Evolutionary conservation across 202 grass and related monocot genomes (phyloP), one percentile per base, ranked within the genome.

Genomic region (Setaria viridis): DNA sequence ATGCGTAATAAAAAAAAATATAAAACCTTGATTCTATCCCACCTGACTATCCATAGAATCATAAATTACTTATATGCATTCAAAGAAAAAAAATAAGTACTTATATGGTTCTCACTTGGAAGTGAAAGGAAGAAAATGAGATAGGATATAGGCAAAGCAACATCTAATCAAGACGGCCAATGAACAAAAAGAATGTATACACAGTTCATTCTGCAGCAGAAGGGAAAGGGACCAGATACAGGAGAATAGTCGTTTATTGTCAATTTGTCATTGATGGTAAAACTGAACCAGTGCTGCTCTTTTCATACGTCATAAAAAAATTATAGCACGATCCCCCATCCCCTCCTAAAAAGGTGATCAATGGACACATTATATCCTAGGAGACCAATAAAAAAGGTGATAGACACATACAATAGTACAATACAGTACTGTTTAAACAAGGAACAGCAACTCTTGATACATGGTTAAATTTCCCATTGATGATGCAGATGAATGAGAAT

Each of bases 221-320:
- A 68, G 63, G 19, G 11, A 82, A 82, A 82, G 46, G 65, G 34
- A 43, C 64, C 46, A 78, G 46, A 84, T 67, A 54, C 25, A 88
- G 20, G 53, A 42, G 11, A 78, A 43, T 29, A 65, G 41, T 54
- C 51, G 20, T 29, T 73, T 45, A 79, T 4, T 59, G 11, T 62
- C 25, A 47, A 19, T 17, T 34, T 57, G 4, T 39, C 21, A 35
- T 11, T 12, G 10, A 67, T 4, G 6, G 7, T 58, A 49, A 68
- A 76, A 48, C 9, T 71, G 19, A 50, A 76, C 62, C 25, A 67
- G 3, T 6, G 4, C 19, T 21, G 19, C 47, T 41, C 39, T 62
- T 68, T 62, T 62, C 9, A 51, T 77, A 45, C 21, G 43, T 64
- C 32, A 83, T 68, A 35, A 14, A 78, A 63, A 29, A 85, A 29